These are phyloP conservation scores for Aspergillus unguis DNA, from an alignment of 2,329 filamentous ascomycete species.

Conservation along the genomic window DNA sequence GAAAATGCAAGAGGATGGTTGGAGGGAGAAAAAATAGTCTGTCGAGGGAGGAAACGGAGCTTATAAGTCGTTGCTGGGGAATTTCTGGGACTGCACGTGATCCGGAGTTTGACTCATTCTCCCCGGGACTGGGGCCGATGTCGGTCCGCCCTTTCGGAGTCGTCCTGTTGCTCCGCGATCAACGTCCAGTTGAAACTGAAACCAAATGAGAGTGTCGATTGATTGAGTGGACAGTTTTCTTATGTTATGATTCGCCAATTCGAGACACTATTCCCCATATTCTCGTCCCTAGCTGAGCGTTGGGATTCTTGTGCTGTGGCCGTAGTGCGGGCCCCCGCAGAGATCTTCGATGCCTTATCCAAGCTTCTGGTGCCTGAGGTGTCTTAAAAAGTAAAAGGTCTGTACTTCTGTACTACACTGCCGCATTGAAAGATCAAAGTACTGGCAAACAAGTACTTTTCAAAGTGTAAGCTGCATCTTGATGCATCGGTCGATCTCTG, in stretches of 20 bases:
- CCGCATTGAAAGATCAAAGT: not conserved
- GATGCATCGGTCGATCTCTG: not conserved
- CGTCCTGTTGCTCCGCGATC: not conserved
- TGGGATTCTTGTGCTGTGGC: too few relatives aligned
- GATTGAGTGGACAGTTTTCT: too few relatives aligned
- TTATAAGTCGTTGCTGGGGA: conserved; percentile 22
- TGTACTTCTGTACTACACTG: not conserved
- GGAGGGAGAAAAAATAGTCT: conserved; percentile 13
- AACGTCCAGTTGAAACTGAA: not conserved
- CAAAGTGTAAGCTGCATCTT: not conserved
- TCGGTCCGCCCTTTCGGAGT: conserved; percentile 4
- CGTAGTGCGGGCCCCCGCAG: too few relatives aligned
- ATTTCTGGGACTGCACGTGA: conserved; percentile 20
- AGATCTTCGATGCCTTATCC: not conserved
- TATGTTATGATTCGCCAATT: too few relatives aligned
- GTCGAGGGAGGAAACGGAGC: conserved; percentile 5
- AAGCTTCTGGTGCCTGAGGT: not conserved
- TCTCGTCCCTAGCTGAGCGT: too few relatives aligned
- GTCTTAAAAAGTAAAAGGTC: not conserved
- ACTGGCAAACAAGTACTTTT: not conserved
- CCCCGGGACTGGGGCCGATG: conserved; percentile 26
- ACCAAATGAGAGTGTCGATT: not conserved
- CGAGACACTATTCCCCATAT: too few relatives aligned
- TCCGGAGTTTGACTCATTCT: conserved; percentile 26
- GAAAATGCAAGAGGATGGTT: conserved; percentile 11